Evolutionary conservation across 2,329 filamentous ascomycete genomes (phyloP).

Genomic region (Elsinoe australis): DNA sequence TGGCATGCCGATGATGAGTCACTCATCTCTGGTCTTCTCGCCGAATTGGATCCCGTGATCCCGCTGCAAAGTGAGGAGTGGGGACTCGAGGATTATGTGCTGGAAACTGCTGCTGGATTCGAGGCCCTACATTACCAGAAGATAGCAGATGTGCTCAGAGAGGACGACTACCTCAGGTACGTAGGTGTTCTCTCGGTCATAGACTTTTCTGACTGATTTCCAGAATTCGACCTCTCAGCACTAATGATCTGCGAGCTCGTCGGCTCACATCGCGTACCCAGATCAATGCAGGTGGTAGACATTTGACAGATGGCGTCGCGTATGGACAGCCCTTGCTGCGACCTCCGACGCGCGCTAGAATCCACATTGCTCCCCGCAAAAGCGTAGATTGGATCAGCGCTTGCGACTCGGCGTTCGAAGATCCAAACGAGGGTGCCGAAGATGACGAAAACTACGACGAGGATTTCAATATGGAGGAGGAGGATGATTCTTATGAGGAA

Average conservation of each 20-base stretch:
- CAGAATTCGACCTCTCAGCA: conserved; percentile 71
- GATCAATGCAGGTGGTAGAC: conserved; percentile 68
- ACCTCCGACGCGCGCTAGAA: conserved; percentile 52
- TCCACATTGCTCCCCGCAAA: conserved; percentile 69
- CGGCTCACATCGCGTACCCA: conserved; percentile 71
- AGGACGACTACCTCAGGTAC: conserved; percentile 77
- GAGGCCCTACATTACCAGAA: conserved; percentile 83
- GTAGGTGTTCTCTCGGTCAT: conserved; percentile 29
- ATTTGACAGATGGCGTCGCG: conserved; percentile 75
- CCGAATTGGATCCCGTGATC: conserved; percentile 69
- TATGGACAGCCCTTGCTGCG: conserved; percentile 69
- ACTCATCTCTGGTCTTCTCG: conserved; percentile 68
- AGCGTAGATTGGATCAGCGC: conserved; percentile 34
- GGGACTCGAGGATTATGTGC: conserved; percentile 83
- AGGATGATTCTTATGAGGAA: conserved; percentile 3
- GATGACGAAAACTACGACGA: conserved; percentile 26
- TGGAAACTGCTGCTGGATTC: conserved; percentile 63
- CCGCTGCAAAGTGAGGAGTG: conserved; percentile 75
- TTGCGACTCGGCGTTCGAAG: conserved; percentile 16
- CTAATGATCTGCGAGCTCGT: conserved; percentile 64
- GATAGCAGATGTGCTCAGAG: conserved; percentile 61
- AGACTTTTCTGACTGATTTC: conserved; percentile 3
- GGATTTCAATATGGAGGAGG: conserved; percentile 20
- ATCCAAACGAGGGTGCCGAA: conserved; percentile 39
- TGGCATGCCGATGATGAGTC: conserved; percentile 52